Evolutionary conservation across 768 basidiomycete species (phyloP).

Genomic region (Daedaleopsis sinensis): DNA sequence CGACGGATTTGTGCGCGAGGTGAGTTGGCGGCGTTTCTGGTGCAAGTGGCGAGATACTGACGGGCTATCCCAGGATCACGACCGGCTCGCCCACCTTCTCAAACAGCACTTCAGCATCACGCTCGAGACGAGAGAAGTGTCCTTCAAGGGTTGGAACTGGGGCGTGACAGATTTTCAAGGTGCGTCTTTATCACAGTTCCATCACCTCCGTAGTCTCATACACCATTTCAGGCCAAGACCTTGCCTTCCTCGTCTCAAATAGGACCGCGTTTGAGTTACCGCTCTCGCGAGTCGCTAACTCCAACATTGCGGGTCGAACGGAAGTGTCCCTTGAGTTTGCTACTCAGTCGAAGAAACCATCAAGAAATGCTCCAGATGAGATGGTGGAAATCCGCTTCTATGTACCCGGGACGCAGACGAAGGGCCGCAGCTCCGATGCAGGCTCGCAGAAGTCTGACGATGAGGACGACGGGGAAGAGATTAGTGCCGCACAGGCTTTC

Average conservation of each 20-base stretch:
- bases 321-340: conserved; percentile 99
- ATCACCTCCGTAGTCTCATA: conserved; percentile 1
- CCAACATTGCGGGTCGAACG: conserved; percentile 95
- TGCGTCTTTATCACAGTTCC: conserved; percentile 33
- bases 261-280: conserved; percentile 91
- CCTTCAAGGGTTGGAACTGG: conserved; percentile 99
- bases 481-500: conserved; percentile 94
- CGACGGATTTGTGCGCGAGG: conserved; percentile 92
- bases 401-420: conserved; percentile 79
- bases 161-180: conserved; percentile 94
- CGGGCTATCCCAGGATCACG: conserved; percentile 71
- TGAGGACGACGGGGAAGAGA: conserved; percentile 66
- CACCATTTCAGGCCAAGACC: conserved; percentile 69
- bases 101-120: conserved; percentile 88
- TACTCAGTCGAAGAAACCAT: conserved; percentile 48
- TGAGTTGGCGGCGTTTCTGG: conserved; percentile 37
- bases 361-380: conserved; percentile 65
- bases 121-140: conserved; percentile 83
- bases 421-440: conserved; percentile 65
- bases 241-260: conserved; percentile 88
- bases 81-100: conserved; percentile 75
- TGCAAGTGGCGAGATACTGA: background rate
- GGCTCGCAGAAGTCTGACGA: conserved; percentile 74
- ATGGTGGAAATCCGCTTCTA: conserved; percentile 97
- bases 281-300: conserved; percentile 85